A percentile compares a stretch with the other conserved stretches of the same genome.
Conservation (phyloP, 2,329 filamentous ascomycete genomes). For the Xylaria sp. region DNA sequence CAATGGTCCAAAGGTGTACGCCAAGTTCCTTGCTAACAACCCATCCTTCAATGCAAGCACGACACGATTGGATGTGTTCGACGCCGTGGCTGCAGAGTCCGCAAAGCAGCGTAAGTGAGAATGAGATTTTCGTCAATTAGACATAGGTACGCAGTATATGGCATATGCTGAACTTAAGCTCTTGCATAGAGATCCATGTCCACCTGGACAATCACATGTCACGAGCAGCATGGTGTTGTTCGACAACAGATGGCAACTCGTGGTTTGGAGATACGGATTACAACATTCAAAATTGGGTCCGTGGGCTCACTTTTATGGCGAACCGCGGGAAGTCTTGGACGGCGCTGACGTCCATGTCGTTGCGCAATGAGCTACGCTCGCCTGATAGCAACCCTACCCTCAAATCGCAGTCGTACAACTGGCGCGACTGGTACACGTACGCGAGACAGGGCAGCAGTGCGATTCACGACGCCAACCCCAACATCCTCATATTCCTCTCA, state of each 20-base stretch:
- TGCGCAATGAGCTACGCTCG: constrained; percentile 65
- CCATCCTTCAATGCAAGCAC: constrained; percentile 64
- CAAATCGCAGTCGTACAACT: constrained; percentile 59
- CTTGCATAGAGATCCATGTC: constrained; percentile 59
- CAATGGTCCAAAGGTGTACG: constrained; percentile 63
- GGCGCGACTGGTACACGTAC: constrained; percentile 65
- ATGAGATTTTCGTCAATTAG: not conserved
- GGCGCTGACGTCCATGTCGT: constrained; percentile 59
- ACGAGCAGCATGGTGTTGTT: constrained; percentile 68
- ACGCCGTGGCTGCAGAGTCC: constrained; percentile 69
- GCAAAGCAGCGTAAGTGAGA: constrained; percentile 53
- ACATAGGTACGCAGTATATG: not conserved
- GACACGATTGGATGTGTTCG: constrained; percentile 62
- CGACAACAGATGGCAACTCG: constrained; percentile 63
- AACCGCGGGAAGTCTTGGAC: constrained; percentile 62
- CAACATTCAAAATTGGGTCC: constrained; percentile 66
- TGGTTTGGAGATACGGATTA: constrained; percentile 73
- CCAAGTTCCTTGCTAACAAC: constrained; percentile 65
- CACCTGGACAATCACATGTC: constrained; percentile 72
- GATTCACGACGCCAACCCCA: constrained; percentile 62
- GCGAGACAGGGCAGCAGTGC: constrained; percentile 59
- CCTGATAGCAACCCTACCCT: constrained; percentile 52
- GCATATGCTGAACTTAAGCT: constrained; percentile 11
- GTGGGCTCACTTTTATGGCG: constrained; percentile 70
- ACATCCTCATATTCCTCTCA: constrained; percentile 67